phyloP scores from a whole-genome alignment of 805 yeast species.

The Jamesozyma hellenica region DNA sequence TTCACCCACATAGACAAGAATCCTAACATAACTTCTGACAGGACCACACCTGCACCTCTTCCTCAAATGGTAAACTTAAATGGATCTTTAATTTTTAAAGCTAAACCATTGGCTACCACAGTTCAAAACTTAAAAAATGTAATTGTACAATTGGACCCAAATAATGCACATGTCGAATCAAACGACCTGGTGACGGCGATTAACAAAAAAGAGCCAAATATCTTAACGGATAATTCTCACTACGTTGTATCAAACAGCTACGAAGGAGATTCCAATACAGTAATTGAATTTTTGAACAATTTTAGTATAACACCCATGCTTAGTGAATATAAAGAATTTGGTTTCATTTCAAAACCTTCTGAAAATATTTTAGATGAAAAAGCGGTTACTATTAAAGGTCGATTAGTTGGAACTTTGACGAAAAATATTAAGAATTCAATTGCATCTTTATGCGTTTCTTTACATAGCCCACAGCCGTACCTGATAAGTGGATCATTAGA shows the following conservation, averaged over 20 bases:
- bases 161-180: conserved; percentile 5
- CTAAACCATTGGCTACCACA: conserved; percentile 33
- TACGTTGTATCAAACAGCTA: conserved; percentile 45
- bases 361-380: conserved; percentile 11
- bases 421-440: conserved; percentile 50
- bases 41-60: not conserved
- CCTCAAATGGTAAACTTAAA: conserved; percentile 14
- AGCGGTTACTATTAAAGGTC: conserved; percentile 30
- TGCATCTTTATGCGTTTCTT: conserved; percentile 41
- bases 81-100: conserved; percentile 30
- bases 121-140: conserved; percentile 33
- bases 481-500: conserved; percentile 71
- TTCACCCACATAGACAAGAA: not conserved
- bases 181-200: not conserved
- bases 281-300: conserved; percentile 44
- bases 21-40: not conserved
- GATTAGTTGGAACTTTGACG: conserved; percentile 50
- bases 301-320: conserved; percentile 48
- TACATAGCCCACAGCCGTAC: conserved; percentile 48
- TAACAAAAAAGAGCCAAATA: not conserved
- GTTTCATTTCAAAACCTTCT: conserved; percentile 22
- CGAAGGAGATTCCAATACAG: conserved; percentile 55
- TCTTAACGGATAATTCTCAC: conserved; percentile 22
- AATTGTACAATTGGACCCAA: conserved; percentile 36
- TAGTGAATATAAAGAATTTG: conserved; percentile 61